Evolutionary conservation across 2,329 filamentous ascomycete species (phyloP), one percentile per base, ranked within the genome.

Genomic region (Trichoderma afroharzianum): DNA sequence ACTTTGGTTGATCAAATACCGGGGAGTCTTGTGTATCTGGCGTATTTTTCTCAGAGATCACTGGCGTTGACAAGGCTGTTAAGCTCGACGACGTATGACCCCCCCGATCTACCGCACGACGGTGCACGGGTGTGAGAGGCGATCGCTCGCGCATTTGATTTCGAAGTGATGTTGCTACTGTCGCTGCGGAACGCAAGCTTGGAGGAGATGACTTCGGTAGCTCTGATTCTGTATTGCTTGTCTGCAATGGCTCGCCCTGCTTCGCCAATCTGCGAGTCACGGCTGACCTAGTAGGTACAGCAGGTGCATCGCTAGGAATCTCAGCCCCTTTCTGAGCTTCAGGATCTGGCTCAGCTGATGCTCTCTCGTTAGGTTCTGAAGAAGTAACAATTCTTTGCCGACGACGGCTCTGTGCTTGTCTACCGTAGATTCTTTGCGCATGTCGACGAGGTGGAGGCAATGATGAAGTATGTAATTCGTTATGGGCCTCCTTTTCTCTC

Each of bases 31-130:
- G 79, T 2, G 79, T 83, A 18, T 76, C 78, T 1, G 82, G 80
- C 3, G 81, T 81, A 4, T 80, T 81, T 43, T 80, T 79, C 43
- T 76, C 77, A 2, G 83, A 83, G 3, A 80, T 73, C 0, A 74
- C 73, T 3, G 85, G 84, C 0, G 84, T 85, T 2, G 81, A 81
- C 15, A 85, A 72, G 26, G 79, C 74, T 69, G 82, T 85, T 12
- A 86, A 76, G 6, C 79, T 81, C 3, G 84, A 85, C 3, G 79
- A 80, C 3, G 81, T 75, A 4, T 71, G 74, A 43, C 61, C 12
- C 2, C 59, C 32, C 14, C 71, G 73, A 6, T 63, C 74, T 26
- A 63, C 30, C 18, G 73, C 62, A 14, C 72, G 76, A 50, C 55
- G 69, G 18, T 71, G 73, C 6, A 75, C 68, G 4, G 79, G 78